These are phyloP conservation scores for Drechslerella stenobrocha DNA, from an alignment of 2,329 filamentous ascomycete genomes.

Conservation along the genomic window DNA sequence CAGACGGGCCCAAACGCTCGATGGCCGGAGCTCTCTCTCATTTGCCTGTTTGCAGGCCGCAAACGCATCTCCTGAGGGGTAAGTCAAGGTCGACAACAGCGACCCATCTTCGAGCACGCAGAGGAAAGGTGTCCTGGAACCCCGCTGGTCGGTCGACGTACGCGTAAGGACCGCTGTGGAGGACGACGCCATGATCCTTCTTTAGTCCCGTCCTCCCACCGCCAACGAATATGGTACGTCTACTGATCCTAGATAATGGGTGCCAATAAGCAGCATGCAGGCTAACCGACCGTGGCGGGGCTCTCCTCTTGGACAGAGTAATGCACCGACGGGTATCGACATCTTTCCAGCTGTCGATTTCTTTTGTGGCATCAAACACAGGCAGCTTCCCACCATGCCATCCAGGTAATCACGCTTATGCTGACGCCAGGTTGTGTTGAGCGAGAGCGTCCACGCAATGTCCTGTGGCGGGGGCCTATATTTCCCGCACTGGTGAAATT, in stretches of 20 bases:
- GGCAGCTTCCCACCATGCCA: not conserved
- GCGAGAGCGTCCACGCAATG: slow-evolving; percentile 34
- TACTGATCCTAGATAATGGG: slow-evolving; percentile 12
- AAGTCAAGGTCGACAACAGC: slow-evolving; percentile 18
- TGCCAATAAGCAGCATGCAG: slow-evolving; percentile 5
- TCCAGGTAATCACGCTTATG: not conserved
- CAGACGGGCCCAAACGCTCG: slow-evolving; percentile 9
- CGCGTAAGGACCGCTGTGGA: slow-evolving; percentile 26
- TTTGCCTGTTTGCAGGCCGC: slow-evolving; percentile 13
- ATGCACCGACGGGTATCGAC: slow-evolving; percentile 24
- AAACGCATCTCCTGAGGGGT: slow-evolving; percentile 31
- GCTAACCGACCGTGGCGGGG: not conserved
- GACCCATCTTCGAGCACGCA: not conserved
- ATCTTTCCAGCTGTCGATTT: not conserved
- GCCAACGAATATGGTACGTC: slow-evolving; percentile 30
- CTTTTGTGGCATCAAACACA: not conserved
- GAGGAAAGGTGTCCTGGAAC: no score
- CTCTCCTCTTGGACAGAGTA: slow-evolving; percentile 4
- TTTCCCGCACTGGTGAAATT: slow-evolving; percentile 17
- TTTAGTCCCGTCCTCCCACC: slow-evolving; percentile 25
- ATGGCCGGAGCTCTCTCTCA: slow-evolving; percentile 28
- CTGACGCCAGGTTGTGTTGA: slow-evolving; percentile 23
- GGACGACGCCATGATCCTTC: slow-evolving; percentile 35
- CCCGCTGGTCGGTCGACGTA: slow-evolving; percentile 9
- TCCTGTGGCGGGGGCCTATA: slow-evolving; percentile 21